These are phyloP conservation scores for Raphanus sativus DNA, from an alignment of 345 rosid genomes.

Conservation along the genomic window DNA sequence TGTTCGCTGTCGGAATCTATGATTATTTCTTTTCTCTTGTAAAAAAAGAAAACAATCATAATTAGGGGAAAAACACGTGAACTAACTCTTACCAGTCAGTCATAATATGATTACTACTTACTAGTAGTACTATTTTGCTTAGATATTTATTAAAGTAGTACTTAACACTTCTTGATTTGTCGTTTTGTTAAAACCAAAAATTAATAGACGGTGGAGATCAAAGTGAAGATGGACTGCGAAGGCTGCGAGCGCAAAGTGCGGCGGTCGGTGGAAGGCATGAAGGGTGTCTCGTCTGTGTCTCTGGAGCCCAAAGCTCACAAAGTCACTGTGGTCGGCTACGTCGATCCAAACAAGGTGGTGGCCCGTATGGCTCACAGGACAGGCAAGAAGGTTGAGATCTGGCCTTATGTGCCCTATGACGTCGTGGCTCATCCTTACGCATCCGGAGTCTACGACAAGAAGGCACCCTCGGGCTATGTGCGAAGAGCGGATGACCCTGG, in stretches of 20 bases:
- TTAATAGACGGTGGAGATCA: constrained; percentile 79
- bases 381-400: constrained; percentile 89
- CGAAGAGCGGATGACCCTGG: constrained; percentile 62
- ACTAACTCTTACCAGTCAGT: neutral
- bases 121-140: neutral
- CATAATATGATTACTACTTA: constrained; percentile 7
- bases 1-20: constrained; percentile 8
- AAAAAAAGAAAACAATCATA: neutral
- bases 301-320: constrained; percentile 82
- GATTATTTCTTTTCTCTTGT: neutral
- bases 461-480: constrained; percentile 89
- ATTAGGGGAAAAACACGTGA: constrained; percentile 17
- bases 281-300: constrained; percentile 75
- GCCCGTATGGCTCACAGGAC: constrained; percentile 82
- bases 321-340: constrained; percentile 88
- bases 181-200: neutral
- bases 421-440: constrained; percentile 94
- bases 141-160: neutral
- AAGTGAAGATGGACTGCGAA: constrained; percentile 89
- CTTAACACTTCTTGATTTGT: neutral
- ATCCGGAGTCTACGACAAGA: constrained; percentile 80
- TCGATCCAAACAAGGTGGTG: constrained; percentile 71
- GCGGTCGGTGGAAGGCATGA: constrained; percentile 84
- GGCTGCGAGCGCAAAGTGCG: constrained; percentile 94
- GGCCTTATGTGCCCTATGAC: constrained; percentile 97